Evolutionary conservation across 2,329 filamentous ascomycete genomes (phyloP), one percentile per base, ranked within the genome.

Genomic region (Sarocladium strictum): DNA sequence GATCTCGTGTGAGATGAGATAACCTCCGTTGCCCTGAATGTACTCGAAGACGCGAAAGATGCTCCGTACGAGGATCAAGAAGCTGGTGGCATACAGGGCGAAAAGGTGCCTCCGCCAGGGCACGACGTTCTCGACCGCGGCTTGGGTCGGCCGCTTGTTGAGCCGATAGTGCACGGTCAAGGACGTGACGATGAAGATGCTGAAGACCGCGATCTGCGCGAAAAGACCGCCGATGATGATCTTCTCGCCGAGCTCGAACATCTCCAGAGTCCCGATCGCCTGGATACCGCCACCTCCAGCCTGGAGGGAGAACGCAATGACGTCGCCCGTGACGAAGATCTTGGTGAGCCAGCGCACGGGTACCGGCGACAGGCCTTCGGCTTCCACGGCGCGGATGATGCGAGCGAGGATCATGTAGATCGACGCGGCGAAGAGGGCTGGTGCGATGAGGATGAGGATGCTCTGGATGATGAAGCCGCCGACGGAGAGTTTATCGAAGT

Each of bases 261-360:
- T 24, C 59, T 56, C 54, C 27, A 55, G 40, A 24, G 37, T 57
- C 6, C 58, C 58, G 56, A 64, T 65, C 33, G 56, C 35, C 47
- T 58, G 55, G 52, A 77, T 59, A 1, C 72, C 72, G 14, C 67
- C 72, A 15, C 76, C 77, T 26, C 66, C 67, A 14, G 68, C 68
- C 62, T 84, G 80, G 2, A 81, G 64, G 2, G 75, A 29, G 61
- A 84, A 78, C 2, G 75, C 77, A 5, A 80, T 50, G 3, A 83
- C 62, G 58, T 84, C 81, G 32, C 79, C 78, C 6, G 63, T 52
- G 3, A 85, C 79, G 56, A 84, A 84, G 33, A 77, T 68, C 54
- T 73, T 77, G 2, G 80, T 83, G 5, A 83, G 63, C 71, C 74
- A 76, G 7, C 56, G 57, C 17, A 65, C 59, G 6, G 57, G 63